Evolutionary conservation across 208 protist species (phyloP).

Genomic region (Willaertia magna): DNA sequence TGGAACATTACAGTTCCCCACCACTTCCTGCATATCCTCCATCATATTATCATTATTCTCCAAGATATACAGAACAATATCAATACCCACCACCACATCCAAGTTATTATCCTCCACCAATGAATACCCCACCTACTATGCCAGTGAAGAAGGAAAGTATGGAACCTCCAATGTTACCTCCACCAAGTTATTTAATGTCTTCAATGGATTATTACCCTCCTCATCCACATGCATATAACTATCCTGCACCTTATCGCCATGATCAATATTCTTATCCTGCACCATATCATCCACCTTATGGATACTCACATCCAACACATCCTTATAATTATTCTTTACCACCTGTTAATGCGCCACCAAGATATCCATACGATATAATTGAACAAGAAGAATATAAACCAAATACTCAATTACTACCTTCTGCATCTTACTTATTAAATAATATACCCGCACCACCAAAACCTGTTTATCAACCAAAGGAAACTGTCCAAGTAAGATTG

Average conservation of each 20-base stretch:
- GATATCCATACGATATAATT: not conserved
- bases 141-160: too few relatives aligned
- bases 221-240: not conserved
- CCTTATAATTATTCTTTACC: not conserved
- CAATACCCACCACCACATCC: not conserved
- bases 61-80: not conserved
- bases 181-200: not conserved
- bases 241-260: not conserved
- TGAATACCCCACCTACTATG: too few relatives aligned
- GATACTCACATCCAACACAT: not conserved
- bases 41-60: not conserved
- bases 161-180: too few relatives aligned
- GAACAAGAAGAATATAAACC: not conserved
- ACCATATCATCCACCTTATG: not conserved
- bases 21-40: too few relatives aligned
- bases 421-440: not conserved
- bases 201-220: not conserved
- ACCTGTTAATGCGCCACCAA: too few relatives aligned
- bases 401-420: not conserved
- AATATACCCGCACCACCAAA: not conserved
- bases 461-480: not conserved
- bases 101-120: not conserved
- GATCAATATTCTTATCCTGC: not conserved
- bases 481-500: too few relatives aligned
- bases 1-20: not conserved